phyloP scores from a whole-genome alignment of 805 yeast genomes.

The Candida pseudofarinosa region DNA sequence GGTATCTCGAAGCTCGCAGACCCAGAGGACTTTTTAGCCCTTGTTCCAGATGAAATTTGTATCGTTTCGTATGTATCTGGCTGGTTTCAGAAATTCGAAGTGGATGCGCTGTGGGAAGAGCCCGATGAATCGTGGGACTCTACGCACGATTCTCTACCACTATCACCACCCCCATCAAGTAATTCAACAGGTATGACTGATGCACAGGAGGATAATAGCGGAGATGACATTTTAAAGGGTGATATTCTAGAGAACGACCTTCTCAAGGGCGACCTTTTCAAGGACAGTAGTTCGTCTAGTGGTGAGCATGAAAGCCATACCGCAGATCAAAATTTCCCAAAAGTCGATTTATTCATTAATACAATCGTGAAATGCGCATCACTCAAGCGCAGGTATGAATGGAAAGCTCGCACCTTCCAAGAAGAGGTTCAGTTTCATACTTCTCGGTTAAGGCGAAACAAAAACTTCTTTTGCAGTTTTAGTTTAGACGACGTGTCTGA shows the following conservation, averaged over 20 bases:
- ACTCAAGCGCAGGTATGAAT: conserved; percentile 27
- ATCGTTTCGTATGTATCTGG: conserved; percentile 55
- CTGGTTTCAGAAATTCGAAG: conserved; percentile 47
- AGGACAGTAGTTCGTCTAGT: not conserved
- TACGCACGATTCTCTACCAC: not conserved
- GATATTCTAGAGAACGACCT: not conserved
- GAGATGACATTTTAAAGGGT: conserved; percentile 1
- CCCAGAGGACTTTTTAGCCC: conserved; percentile 47
- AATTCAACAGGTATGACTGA: not conserved
- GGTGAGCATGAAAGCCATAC: not conserved
- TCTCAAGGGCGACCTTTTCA: not conserved
- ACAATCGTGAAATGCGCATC: conserved; percentile 13
- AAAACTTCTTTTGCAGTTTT: conserved; percentile 3
- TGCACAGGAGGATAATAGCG: not conserved
- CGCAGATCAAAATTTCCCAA: not conserved
- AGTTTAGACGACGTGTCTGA: conserved; percentile 1
- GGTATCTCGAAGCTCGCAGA: conserved; percentile 53
- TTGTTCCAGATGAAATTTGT: conserved; percentile 57
- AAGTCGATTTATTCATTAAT: conserved; percentile 9
- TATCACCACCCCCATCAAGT: not conserved
- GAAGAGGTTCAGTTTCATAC: conserved; percentile 18
- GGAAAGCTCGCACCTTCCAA: conserved; percentile 23
- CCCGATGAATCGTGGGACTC: not conserved
- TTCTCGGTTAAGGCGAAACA: conserved; percentile 4
- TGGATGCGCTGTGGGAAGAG: conserved; percentile 3